Percentiles rank a stretch among this genome's conserved stretches.
These are phyloP conservation scores for Solanum arcanum DNA, from an alignment of 257 asterid species.

Conservation along the genomic window DNA sequence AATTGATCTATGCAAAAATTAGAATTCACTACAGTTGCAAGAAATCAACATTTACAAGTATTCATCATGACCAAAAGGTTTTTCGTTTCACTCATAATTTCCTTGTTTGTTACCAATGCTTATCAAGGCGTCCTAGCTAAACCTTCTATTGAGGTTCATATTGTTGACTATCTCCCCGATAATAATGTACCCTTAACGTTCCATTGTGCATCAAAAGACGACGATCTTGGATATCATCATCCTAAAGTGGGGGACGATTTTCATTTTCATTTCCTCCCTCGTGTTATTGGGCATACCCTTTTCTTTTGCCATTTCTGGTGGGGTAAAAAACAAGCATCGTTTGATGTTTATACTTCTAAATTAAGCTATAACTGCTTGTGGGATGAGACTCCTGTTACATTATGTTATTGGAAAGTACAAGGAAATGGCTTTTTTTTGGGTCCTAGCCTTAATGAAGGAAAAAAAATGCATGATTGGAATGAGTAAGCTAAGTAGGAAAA, in stretches of 20 bases:
- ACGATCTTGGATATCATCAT: neutral
- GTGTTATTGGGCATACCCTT: neutral
- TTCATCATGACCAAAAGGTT: neutral
- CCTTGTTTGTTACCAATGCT: neutral
- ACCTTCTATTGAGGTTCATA: neutral
- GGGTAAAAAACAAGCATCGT: neutral
- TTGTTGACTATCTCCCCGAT: neutral
- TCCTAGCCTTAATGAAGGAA: neutral
- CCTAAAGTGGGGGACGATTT: neutral
- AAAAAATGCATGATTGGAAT: neutral
- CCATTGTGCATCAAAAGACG: neutral
- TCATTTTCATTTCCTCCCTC: neutral
- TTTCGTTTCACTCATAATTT: neutral
- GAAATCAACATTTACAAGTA: neutral
- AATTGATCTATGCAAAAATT: neutral
- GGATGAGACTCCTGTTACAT: neutral
- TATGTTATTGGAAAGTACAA: neutral
- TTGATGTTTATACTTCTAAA: neutral
- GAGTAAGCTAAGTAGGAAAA: neutral
- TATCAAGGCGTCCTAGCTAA: neutral
- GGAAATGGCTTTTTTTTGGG: neutral
- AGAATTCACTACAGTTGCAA: neutral
- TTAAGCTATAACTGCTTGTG: neutral
- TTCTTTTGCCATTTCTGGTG: neutral
- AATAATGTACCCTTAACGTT: neutral